Evolutionary conservation across 2,329 filamentous ascomycete genomes (phyloP).

Genomic region (Xylariaceae sp.): DNA sequence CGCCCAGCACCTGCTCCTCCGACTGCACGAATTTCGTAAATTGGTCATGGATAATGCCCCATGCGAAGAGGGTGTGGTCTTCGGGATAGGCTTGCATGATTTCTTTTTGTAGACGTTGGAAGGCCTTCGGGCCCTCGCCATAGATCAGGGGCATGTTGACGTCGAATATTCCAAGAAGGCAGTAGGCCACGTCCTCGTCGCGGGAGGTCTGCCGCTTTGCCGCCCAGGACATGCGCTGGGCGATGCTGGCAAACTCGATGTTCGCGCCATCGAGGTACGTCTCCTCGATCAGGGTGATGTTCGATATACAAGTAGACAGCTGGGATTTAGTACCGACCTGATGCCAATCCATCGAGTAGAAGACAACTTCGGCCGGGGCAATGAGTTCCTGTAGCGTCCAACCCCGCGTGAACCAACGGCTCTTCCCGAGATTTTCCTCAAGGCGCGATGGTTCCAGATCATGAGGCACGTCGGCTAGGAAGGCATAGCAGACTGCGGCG

Average conservation of each 20-base stretch:
- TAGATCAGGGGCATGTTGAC: constrained; percentile 36
- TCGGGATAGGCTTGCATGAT: constrained; percentile 26
- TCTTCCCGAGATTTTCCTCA: constrained; percentile 17
- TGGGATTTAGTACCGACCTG: constrained; percentile 25
- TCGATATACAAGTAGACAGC: constrained; percentile 20
- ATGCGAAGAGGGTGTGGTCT: constrained; percentile 32
- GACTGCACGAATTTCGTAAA: constrained; percentile 1
- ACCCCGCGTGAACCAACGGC: constrained; percentile 17
- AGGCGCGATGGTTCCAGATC: constrained; percentile 1
- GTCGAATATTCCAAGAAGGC: constrained; percentile 35
- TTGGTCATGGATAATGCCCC: constrained; percentile 8
- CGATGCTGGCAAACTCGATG: constrained; percentile 20
- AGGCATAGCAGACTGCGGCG: constrained; percentile 29
- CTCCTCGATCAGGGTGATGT: constrained; percentile 26
- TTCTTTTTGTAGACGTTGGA: constrained; percentile 29
- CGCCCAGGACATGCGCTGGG: constrained; percentile 36
- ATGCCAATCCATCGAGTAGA: constrained; percentile 27
- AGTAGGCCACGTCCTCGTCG: constrained; percentile 34
- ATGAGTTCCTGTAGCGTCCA: constrained; percentile 32
- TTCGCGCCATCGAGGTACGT: constrained; percentile 14
- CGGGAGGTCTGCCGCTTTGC: constrained; percentile 26
- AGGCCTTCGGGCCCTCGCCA: constrained; percentile 33
- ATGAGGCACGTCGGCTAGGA: constrained; percentile 23
- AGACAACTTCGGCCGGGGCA: constrained; percentile 27
- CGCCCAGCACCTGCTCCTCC: neutral